These are phyloP conservation scores for Aspergillus sp. DNA, from an alignment of 2,329 filamentous ascomycete genomes.

Conservation along the genomic window DNA sequence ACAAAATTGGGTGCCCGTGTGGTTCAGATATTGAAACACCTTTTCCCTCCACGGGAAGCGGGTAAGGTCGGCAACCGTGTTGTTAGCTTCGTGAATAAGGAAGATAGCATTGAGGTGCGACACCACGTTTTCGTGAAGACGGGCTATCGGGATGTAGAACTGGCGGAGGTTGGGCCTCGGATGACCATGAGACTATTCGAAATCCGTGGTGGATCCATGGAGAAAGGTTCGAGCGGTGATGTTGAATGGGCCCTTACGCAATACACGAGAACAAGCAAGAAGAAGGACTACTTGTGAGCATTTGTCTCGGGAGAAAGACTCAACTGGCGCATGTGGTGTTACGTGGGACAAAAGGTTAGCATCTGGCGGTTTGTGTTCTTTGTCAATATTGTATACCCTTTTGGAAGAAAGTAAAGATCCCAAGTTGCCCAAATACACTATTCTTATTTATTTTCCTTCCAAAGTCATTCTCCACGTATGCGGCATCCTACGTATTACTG, in stretches of 20 bases:
- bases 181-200: slow-evolving; percentile 98
- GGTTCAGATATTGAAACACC: slow-evolving; percentile 85
- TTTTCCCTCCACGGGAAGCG: slow-evolving; percentile 85
- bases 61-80: slow-evolving; percentile 84
- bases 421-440: not conserved
- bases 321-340: slow-evolving; percentile 33
- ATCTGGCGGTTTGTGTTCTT: slow-evolving; percentile 15
- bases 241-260: slow-evolving; percentile 96
- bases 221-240: slow-evolving; percentile 86
- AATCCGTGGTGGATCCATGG: slow-evolving; percentile 84
- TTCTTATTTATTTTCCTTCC: not conserved
- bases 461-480: too few relatives aligned
- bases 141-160: slow-evolving; percentile 81
- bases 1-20: slow-evolving; percentile 77
- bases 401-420: slow-evolving; percentile 10
- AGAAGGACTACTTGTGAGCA: slow-evolving; percentile 84
- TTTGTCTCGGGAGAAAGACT: slow-evolving; percentile 20
- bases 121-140: slow-evolving; percentile 95
- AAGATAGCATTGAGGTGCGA: slow-evolving; percentile 82
- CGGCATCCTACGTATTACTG: too few relatives aligned
- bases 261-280: slow-evolving; percentile 87
- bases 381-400: slow-evolving; percentile 19
- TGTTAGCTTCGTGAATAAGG: slow-evolving; percentile 91
- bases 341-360: slow-evolving; percentile 20
- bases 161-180: slow-evolving; percentile 84